Evolutionary conservation across 768 basidiomycete genomes (phyloP).

Genomic region (Lentinula detonsa): DNA sequence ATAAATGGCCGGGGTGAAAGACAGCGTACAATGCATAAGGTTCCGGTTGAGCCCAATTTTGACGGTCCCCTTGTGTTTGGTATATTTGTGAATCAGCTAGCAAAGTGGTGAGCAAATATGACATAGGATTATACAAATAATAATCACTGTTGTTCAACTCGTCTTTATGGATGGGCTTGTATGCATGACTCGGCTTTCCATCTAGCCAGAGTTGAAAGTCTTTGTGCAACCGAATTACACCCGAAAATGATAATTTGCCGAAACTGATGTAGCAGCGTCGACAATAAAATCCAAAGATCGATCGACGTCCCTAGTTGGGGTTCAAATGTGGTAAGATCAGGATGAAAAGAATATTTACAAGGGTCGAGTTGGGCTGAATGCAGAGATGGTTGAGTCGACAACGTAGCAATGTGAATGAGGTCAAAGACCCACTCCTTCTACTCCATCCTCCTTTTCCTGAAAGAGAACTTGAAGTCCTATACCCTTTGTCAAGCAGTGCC

Average conservation of each 20-base stretch:
- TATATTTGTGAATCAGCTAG: constrained; percentile 48
- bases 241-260: constrained; percentile 69
- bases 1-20: neutral
- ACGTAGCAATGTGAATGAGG: neutral
- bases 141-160: constrained; percentile 39
- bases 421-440: constrained; percentile 1
- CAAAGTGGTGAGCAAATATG: neutral
- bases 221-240: constrained; percentile 56
- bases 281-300: constrained; percentile 76
- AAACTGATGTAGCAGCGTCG: constrained; percentile 74
- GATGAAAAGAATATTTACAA: neutral
- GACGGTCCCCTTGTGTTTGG: constrained; percentile 61
- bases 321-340: neutral
- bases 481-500: neutral
- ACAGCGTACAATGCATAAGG: constrained; percentile 50
- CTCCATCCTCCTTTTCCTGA: constrained; percentile 47
- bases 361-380: neutral
- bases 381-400: neutral
- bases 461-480: constrained; percentile 55
- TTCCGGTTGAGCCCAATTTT: constrained; percentile 56
- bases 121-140: constrained; percentile 1
- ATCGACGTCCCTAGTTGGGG: constrained; percentile 53
- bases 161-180: constrained; percentile 45
- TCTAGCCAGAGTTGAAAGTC: constrained; percentile 64
- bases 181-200: constrained; percentile 42